Evolutionary conservation across 805 yeast species (phyloP), one percentile per base, ranked within the genome.

Genomic region (Schizosaccharomyces cryophilus): DNA sequence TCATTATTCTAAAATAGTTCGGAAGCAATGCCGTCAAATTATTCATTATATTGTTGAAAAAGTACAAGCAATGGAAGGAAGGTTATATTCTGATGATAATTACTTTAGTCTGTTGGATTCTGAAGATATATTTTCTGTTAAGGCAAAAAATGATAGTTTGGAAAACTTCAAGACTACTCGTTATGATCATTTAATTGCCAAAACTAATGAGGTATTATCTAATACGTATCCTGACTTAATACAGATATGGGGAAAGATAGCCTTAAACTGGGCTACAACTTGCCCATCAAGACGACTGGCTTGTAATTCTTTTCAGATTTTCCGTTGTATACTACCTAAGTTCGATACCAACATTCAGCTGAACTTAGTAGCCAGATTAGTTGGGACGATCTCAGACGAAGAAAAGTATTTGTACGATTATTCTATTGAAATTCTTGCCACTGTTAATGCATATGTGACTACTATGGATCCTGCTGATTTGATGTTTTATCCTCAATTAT

Each of bases 251-350:
- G 83, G 95, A 60, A 74, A 83, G 42, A 80, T 79, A 2, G 84
- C 97, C 0, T 74, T 94, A 42, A 76, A 78, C 35, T 93, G 98
- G 98, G 96, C 98, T 0, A 93, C 98, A 0, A 83, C 95, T 1
- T 93, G 97, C 73, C 94, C 96, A 1, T 97, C 90, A 1, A 78
- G 96, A 67, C 99, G 94, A 69, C 80, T 93, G 65, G 98, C 99
- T 0, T 93, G 98, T 65, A 78, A 98, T 30, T 89, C 97, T 0
- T 90, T 94, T 71, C 98, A 93, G 69, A 77, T 89, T 0, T 93
- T 89, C 73, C 75, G 99, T 55, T 85, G 94, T 3, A 71, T 93
- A 62, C 73, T 88, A n/a, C 79, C 86, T 7, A 81, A 83, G 66
- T 73, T 90, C 63, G 96, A 93, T 68, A 89, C 84, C 67, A 76